A percentile compares a stretch with the other conserved stretches of the same genome.
These are phyloP conservation scores for Floccularia luteovirens DNA, from an alignment of 768 basidiomycete genomes.

Conservation along the genomic window DNA sequence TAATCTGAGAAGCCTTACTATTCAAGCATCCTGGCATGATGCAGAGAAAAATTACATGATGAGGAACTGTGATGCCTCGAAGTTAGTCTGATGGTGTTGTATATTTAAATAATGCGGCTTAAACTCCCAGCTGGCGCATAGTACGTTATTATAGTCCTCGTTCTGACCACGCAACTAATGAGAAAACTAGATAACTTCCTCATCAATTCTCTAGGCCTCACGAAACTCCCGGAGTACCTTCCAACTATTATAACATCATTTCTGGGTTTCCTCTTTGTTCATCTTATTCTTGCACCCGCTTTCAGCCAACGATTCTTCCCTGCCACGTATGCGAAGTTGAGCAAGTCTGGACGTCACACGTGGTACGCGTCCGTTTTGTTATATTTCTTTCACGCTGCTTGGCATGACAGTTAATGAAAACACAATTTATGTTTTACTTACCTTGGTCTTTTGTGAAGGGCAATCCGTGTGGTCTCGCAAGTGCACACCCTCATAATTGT, in stretches of 20 bases:
- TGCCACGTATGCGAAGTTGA: constrained; percentile 38
- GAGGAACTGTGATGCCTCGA: too few species aligned
- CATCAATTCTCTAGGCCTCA: constrained; percentile 35
- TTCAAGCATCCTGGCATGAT: too few species aligned
- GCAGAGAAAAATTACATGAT: too few species aligned
- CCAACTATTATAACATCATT: constrained; percentile 47
- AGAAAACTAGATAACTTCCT: constrained; percentile 20
- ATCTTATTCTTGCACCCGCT: constrained; percentile 50
- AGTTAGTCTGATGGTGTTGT: too few species aligned
- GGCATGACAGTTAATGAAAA: background rate
- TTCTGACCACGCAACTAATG: too few species aligned
- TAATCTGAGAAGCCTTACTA: too few species aligned
- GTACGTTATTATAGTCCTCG: too few species aligned
- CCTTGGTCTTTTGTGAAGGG: constrained; percentile 38
- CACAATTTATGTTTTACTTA: constrained; percentile 4
- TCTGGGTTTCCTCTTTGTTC: constrained; percentile 48
- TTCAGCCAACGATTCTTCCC: constrained; percentile 41
- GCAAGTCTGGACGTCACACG: constrained; percentile 42
- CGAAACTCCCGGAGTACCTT: constrained; percentile 47
- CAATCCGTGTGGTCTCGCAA: constrained; percentile 66
- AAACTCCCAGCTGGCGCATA: too few species aligned
- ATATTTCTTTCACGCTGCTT: background rate
- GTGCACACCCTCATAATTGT: constrained; percentile 64
- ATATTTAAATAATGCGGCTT: too few species aligned
- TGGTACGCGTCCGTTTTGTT: constrained; percentile 36